These are phyloP conservation scores for Phytophthora cajani DNA, from an alignment of 352 stramenopile species.

Conservation along the genomic window DNA sequence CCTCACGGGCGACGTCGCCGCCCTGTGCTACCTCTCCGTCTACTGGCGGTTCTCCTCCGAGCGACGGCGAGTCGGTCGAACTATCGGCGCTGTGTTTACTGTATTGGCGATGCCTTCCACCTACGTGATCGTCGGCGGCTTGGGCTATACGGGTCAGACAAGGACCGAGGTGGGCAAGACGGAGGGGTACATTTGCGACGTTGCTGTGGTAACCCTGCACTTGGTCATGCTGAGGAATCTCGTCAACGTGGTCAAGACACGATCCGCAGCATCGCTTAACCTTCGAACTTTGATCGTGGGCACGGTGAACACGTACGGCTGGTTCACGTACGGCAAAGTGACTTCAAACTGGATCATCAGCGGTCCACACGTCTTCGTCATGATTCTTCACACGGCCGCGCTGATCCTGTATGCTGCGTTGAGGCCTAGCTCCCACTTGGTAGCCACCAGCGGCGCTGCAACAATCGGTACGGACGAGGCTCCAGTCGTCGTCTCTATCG, in stretches of 20 bases:
- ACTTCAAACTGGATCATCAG: conserved; percentile 55
- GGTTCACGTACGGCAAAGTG: conserved; percentile 45
- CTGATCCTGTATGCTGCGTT: conserved; percentile 22
- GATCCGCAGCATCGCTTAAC: conserved; percentile 41
- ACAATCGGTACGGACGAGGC: neutral
- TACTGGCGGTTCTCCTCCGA: conserved; percentile 27
- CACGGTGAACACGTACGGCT: conserved; percentile 52
- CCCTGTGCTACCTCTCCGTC: conserved; percentile 23
- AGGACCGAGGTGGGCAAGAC: conserved; percentile 17
- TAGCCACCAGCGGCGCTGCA: neutral
- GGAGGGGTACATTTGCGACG: conserved; percentile 34
- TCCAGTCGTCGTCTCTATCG: conserved; percentile 5
- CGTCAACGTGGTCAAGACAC: conserved; percentile 33
- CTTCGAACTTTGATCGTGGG: conserved; percentile 41
- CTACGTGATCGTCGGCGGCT: conserved; percentile 23
- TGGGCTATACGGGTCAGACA: conserved; percentile 26
- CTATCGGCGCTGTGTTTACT: neutral
- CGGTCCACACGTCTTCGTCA: conserved; percentile 44
- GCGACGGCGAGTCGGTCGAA: conserved; percentile 4
- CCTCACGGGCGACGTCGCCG: conserved; percentile 29
- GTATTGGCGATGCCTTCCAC: conserved; percentile 21
- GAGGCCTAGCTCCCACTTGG: conserved; percentile 1
- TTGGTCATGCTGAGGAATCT: conserved; percentile 44
- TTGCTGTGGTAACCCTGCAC: conserved; percentile 40
- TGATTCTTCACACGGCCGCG: conserved; percentile 28